Conservation (phyloP, 495 filamentous ascomycete genomes). For the Elasticomyces elasticus region DNA sequence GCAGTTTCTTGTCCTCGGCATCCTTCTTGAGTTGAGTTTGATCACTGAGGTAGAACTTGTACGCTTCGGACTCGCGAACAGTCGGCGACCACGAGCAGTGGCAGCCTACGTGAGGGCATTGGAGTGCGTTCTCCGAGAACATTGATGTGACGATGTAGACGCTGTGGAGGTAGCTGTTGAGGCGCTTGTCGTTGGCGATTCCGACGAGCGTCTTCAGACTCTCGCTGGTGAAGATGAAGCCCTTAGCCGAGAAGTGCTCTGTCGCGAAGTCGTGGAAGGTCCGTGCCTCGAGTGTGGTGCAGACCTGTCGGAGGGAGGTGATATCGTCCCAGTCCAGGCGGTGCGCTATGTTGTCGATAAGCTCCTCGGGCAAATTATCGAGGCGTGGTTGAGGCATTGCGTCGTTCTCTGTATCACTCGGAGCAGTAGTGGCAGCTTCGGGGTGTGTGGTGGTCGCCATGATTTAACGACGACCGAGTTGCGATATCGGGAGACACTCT, state of each 20-base stretch:
- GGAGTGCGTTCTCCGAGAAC: slow-evolving; percentile 8
- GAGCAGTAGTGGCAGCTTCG: not conserved
- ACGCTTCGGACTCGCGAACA: slow-evolving; percentile 7
- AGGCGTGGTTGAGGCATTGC: slow-evolving; percentile 1
- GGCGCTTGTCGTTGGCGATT: slow-evolving; percentile 6
- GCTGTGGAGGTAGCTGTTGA: slow-evolving; percentile 4
- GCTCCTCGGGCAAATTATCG: slow-evolving; percentile 13
- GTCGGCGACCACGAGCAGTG: slow-evolving; percentile 6
- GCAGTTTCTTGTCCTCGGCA: slow-evolving; percentile 2
- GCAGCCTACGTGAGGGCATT: slow-evolving; percentile 6
- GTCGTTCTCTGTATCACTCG: not conserved
- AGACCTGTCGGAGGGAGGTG: slow-evolving; percentile 9
- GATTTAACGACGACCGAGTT: too few species aligned
- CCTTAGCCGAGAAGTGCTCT: slow-evolving; percentile 15
- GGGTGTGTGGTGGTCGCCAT: not conserved
- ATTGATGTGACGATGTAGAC: slow-evolving; percentile 10
- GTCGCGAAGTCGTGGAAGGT: slow-evolving; percentile 16
- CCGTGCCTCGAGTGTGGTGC: slow-evolving; percentile 8
- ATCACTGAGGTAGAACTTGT: slow-evolving; percentile 4
- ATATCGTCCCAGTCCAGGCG: slow-evolving; percentile 16
- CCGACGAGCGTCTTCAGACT: slow-evolving; percentile 11
- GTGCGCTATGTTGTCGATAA: slow-evolving; percentile 17
- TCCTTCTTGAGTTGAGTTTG: slow-evolving; percentile 9
- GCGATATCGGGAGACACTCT: too few species aligned
- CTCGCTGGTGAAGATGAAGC: slow-evolving; percentile 15